Percentiles rank a stretch among this genome's conserved stretches.
These are phyloP conservation scores for Logfia minima DNA, from an alignment of 129 eudicot genomes.

Conservation along the genomic window DNA sequence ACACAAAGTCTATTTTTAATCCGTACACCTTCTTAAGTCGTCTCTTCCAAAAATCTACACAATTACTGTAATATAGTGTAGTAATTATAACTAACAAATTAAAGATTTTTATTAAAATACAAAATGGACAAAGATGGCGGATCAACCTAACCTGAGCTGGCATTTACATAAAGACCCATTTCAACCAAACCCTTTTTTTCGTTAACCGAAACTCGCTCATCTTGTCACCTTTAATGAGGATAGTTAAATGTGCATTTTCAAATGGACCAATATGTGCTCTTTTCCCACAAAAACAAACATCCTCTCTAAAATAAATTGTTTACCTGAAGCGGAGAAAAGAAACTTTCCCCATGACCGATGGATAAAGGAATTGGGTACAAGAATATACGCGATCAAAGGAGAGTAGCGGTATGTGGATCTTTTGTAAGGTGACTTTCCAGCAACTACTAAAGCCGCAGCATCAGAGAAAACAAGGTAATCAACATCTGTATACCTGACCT, in stretches of 20 bases:
- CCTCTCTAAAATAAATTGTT: neutral
- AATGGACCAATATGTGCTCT: neutral
- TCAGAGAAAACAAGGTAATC: conserved; percentile 94
- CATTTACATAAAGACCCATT: too few relatives aligned
- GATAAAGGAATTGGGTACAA: conserved; percentile 71
- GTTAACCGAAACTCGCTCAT: neutral
- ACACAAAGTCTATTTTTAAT: too few relatives aligned
- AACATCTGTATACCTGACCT: conserved; percentile 93
- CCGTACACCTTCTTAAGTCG: too few relatives aligned
- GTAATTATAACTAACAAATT: too few relatives aligned
- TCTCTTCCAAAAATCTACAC: too few relatives aligned
- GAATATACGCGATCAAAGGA: conserved; percentile 83
- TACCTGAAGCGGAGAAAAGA: conserved; percentile 82
- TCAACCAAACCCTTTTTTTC: neutral
- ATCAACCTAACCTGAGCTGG: too few relatives aligned
- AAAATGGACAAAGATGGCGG: too few relatives aligned
- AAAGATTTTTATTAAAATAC: too few relatives aligned
- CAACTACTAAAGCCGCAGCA: conserved; percentile 81
- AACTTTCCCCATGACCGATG: conserved; percentile 92
- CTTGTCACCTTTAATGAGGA: neutral
- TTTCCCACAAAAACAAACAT: conserved; percentile 1
- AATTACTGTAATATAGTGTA: too few relatives aligned
- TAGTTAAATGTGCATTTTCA: neutral
- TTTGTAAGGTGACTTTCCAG: conserved; percentile 87
- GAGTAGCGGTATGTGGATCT: conserved; percentile 93